Evolutionary conservation across 179 eudicot genomes (phyloP), one percentile per base, ranked within the genome.

Genomic region (Silene coronaria): DNA sequence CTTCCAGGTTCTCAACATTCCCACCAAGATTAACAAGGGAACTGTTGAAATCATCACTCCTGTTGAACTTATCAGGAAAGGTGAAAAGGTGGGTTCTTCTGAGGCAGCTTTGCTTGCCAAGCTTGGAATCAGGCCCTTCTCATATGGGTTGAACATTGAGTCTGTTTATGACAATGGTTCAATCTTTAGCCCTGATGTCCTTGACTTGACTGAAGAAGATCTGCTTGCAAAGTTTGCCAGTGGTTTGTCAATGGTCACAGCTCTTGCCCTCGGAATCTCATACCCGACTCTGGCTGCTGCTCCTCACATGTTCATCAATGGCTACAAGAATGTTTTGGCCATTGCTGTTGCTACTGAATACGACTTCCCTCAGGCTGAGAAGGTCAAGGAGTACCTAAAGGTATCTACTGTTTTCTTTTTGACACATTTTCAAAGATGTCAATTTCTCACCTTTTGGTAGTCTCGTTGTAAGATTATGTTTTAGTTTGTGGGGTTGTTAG

Each of bases 11-110:
- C 90, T 91, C 60, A 91, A 91, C 82, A 91, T 91, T 63, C 97
- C 96, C 34, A 91, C 97, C 75, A 91, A 91, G 84, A 91, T 91
- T 86, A 91, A 91, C 93, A 91, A 91, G 85, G 97, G 97, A 63
- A 91, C 96, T 2, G 97, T 90, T 0, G 97, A 91, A 84, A 91
- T 91, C 46, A 86, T 91, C 77, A 91, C 93, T 71, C 87, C 96
- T 4, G 97, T 91, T 34, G 97, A 91, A 82, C 90, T 91, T 22
- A 88, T 91, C 82, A 87, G 82, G 89, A 84, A 85, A 84, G 96
- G 92, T 24, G 96, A 91, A 26, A 91, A 91, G 86, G 97, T 91
- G 12, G 97, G 97, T 13, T 91, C 97, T 2, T 91, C 96, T 64
- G 97, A 91, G 80, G 89, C 97, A 70, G 97, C 96, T n/a, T 81